Base-by-base conservation (phyloP, 805 yeast genomes). In the Barnettozyma siamensis region DNA sequence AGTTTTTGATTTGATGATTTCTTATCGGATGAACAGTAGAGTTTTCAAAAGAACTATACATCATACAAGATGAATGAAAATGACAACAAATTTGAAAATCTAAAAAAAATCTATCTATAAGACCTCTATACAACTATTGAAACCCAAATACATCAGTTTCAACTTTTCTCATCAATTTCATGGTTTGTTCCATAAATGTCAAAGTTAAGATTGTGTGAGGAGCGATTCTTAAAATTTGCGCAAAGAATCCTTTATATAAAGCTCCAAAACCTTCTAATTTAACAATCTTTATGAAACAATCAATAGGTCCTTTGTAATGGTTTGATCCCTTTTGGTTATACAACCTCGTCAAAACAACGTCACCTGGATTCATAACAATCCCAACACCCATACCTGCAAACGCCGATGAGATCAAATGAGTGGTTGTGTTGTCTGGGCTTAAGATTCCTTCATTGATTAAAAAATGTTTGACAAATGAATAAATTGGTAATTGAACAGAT, bases 341-440 rank as follows among this genome's bases (percentile, higher is more conserved):
- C 61, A 93, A 83, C 67, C 99, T 78, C 1, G 99, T 93, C 65
- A 93, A 70, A 39, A 93, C 75, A 34, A 93, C 98, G 63, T 93
- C 99, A 78, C 96, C 88, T 13, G 99, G 98, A 61, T 89, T 93
- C 97, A 93, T 91, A 26, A 87, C 95, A 17, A 89, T 70, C 38
- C 94, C 89, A 26, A 93, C 98, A 53, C 96, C 96, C 31, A 88
- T 60, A 34, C 99, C 99, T 7, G 96, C 81, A 48, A 74, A 66
- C 1, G 89, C 78, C 33, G 88, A 77, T 1, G 96, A 77, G 10
- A 73, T 56, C 47, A 91, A 70, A 60, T 88, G 96, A 45, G 85
- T 66, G 2, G 72, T 69, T 2, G 89, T 73, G 26, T 89, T 87
- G 11, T 41, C 44, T 21, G 27, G 17, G 16, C 24, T 20, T 5